Conservation (phyloP, 495 filamentous ascomycete genomes). For the Penicillium desertorum region DNA sequence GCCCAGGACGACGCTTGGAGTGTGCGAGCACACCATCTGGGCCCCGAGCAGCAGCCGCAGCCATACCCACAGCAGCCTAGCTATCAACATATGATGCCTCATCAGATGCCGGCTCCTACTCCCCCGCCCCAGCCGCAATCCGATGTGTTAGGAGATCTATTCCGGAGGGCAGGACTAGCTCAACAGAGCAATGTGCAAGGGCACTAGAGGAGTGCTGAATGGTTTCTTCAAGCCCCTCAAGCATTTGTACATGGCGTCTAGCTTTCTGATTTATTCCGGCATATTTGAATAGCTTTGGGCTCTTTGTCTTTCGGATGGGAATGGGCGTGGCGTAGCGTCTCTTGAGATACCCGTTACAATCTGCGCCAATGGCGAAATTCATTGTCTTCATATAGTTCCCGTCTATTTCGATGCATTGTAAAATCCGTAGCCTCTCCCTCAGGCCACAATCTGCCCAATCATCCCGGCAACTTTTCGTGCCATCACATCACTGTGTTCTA, state of each 20-base stretch:
- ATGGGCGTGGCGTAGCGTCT: slow-evolving; percentile 20
- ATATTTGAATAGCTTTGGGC: slow-evolving; percentile 10
- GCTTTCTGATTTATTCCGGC: slow-evolving; percentile 13
- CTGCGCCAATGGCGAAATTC: slow-evolving; percentile 2
- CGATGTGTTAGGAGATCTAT: slow-evolving; percentile 45
- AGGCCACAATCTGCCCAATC: slow-evolving; percentile 53
- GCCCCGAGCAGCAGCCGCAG: slow-evolving; percentile 13
- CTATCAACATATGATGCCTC: slow-evolving; percentile 20
- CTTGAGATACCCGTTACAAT: slow-evolving; percentile 36
- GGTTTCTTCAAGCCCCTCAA: background rate
- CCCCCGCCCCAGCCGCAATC: slow-evolving; percentile 22
- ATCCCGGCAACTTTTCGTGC: slow-evolving; percentile 64
- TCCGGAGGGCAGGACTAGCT: slow-evolving; percentile 43
- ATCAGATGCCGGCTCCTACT: slow-evolving; percentile 15
- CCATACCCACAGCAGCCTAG: slow-evolving; percentile 12
- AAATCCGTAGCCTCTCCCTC: background rate
- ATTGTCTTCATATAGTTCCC: background rate
- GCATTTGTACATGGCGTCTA: slow-evolving; percentile 17
- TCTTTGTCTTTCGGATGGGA: slow-evolving; percentile 1
- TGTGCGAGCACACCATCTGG: slow-evolving; percentile 45
- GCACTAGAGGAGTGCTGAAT: slow-evolving; percentile 5
- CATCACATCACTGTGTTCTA: slow-evolving; percentile 62
- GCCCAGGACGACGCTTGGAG: slow-evolving; percentile 53
- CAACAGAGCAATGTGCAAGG: slow-evolving; percentile 30
- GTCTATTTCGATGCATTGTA: background rate